These are phyloP conservation scores for Piper longum DNA, from an alignment of 164 flowering plant genomes.

Conservation along the genomic window DNA sequence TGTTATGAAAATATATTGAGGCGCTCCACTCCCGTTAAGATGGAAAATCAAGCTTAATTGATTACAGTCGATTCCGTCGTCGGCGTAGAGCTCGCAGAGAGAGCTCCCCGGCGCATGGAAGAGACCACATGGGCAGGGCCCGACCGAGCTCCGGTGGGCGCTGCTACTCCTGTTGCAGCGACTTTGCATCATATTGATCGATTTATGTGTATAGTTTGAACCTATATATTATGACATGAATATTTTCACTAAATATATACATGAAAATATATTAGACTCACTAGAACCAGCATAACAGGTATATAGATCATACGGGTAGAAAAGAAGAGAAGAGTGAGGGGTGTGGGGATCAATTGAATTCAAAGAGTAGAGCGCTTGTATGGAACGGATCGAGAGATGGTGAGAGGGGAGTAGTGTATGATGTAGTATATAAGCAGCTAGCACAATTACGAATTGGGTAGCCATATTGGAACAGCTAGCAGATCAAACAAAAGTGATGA, in stretches of 20 bases:
- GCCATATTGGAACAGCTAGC: not conserved
- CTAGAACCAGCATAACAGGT: too few species aligned
- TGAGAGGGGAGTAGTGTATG: too few species aligned
- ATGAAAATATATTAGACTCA: not conserved
- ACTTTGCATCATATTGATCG: constrained; percentile 25
- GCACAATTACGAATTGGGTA: not conserved
- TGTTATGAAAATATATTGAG: too few species aligned
- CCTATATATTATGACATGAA: too few species aligned
- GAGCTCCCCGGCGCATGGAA: constrained; percentile 20
- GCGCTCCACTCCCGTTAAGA: too few species aligned
- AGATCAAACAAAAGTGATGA: not conserved
- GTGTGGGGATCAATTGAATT: too few species aligned
- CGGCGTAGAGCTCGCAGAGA: constrained; percentile 49
- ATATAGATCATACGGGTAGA: too few species aligned
- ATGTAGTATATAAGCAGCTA: not conserved
- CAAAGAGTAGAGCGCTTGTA: too few species aligned
- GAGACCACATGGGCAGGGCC: constrained; percentile 39
- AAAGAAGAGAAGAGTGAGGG: too few species aligned
- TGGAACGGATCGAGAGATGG: too few species aligned
- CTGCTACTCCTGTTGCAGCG: constrained; percentile 24
- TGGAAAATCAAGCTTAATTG: too few species aligned
- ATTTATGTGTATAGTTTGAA: not conserved
- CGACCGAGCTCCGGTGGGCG: constrained; percentile 20
- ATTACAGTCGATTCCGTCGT: constrained; percentile 4
- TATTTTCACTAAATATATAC: too few species aligned